Evolutionary conservation across 768 basidiomycete species (phyloP).

Genomic region (Lyophyllum semitale): DNA sequence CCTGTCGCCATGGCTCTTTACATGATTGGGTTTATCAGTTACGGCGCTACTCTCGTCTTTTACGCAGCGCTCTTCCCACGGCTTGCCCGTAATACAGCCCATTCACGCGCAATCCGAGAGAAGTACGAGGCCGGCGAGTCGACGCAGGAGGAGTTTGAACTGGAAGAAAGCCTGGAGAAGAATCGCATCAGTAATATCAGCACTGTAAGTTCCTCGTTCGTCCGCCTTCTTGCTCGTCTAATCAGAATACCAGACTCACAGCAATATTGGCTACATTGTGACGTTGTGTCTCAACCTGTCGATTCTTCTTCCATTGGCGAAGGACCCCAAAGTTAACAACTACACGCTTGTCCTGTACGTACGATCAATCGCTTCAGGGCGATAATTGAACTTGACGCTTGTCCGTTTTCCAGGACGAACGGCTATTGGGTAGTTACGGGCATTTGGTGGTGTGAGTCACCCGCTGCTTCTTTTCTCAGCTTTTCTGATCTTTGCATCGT

Average conservation of each 20-base stretch:
- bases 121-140: conserved; percentile 64
- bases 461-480: background rate
- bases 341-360: conserved; percentile 68
- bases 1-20: conserved; percentile 75
- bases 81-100: conserved; percentile 75
- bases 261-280: conserved; percentile 73
- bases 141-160: conserved; percentile 62
- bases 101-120: conserved; percentile 54
- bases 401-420: conserved; percentile 50
- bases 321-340: conserved; percentile 68
- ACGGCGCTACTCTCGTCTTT: conserved; percentile 82
- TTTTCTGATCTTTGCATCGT: background rate
- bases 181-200: conserved; percentile 85
- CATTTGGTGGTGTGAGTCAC: conserved; percentile 82
- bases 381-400: background rate
- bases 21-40: conserved; percentile 78
- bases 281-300: conserved; percentile 69
- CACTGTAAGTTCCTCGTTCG: conserved; percentile 48
- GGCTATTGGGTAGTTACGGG: conserved; percentile 78
- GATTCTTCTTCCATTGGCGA: conserved; percentile 61
- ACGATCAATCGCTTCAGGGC: conserved; percentile 20
- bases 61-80: conserved; percentile 80
- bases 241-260: conserved; percentile 54
- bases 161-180: conserved; percentile 79
- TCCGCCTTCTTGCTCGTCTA: background rate